A percentile compares a stretch with the other conserved stretches of the same genome.
Conservation (phyloP, 2,329 filamentous ascomycete species). For the Phialophora expanda region DNA sequence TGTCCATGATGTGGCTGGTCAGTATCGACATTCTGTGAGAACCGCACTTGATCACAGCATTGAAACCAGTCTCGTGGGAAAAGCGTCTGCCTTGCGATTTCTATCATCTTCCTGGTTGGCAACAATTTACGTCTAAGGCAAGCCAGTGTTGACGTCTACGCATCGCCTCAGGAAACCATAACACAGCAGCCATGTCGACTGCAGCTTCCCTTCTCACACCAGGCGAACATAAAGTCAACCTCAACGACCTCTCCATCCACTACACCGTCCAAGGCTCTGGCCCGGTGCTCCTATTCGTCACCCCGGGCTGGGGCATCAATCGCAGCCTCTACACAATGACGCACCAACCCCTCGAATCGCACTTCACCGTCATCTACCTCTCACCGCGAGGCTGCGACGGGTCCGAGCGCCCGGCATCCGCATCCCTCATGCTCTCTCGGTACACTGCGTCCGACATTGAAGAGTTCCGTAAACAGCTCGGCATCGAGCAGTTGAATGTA, state of each 20-base stretch:
- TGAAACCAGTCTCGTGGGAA: neutral
- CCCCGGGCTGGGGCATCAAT: constrained; percentile 16
- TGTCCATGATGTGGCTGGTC: neutral
- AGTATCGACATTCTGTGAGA: neutral
- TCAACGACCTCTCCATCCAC: constrained; percentile 18
- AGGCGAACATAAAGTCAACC: constrained; percentile 2
- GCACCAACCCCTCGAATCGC: neutral
- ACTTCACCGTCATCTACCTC: constrained; percentile 40
- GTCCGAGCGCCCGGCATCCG: constrained; percentile 29
- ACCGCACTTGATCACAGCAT: neutral
- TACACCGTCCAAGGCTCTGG: constrained; percentile 7
- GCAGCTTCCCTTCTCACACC: neutral
- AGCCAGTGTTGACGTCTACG: neutral
- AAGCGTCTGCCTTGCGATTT: too few relatives aligned
- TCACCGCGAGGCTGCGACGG: constrained; percentile 41
- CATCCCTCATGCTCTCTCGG: constrained; percentile 33
- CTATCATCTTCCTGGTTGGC: neutral
- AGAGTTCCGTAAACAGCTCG: constrained; percentile 38
- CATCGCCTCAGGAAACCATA: neutral
- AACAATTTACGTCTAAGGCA: neutral
- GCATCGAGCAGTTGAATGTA: constrained; percentile 32
- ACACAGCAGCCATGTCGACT: neutral
- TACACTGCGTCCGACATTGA: constrained; percentile 40
- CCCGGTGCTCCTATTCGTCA: constrained; percentile 10
- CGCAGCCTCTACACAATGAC: constrained; percentile 6